Percentiles rank a stretch among this genome's conserved stretches.
Conservation (phyloP, 2,329 filamentous ascomycete species). For the Xylariaceae sp. region DNA sequence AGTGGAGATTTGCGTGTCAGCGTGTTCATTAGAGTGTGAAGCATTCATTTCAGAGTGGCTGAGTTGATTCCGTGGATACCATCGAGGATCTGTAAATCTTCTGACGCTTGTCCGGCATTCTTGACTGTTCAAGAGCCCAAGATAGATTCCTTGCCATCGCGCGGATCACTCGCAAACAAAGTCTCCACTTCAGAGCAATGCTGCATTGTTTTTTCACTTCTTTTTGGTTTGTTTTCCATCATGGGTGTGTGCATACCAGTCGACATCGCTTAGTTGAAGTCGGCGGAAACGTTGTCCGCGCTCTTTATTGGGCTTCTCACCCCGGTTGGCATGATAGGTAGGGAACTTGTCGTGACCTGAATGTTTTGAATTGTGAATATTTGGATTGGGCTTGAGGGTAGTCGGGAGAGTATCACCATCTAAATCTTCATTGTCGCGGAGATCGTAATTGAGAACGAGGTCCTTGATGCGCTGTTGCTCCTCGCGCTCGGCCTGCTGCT, state of each 20-base stretch:
- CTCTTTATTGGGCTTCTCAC: slow-evolving; percentile 54
- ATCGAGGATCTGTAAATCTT: slow-evolving; percentile 17
- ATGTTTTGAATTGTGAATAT: slow-evolving; percentile 44
- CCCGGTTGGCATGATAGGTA: slow-evolving; percentile 49
- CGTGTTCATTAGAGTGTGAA: slow-evolving; percentile 5
- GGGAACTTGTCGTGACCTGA: slow-evolving; percentile 47
- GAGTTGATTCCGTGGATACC: slow-evolving; percentile 8
- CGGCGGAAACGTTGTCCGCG: slow-evolving; percentile 81
- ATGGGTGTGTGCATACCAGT: slow-evolving; percentile 66
- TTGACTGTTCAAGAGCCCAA: slow-evolving; percentile 19
- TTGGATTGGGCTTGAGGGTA: slow-evolving; percentile 42
- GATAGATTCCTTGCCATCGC: slow-evolving; percentile 17
- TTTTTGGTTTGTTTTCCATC: slow-evolving; percentile 10
- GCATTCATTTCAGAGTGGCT: slow-evolving; percentile 1
- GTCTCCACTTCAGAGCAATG: slow-evolving; percentile 14
- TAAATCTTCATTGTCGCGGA: slow-evolving; percentile 73
- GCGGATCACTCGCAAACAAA: slow-evolving; percentile 9
- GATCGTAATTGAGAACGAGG: slow-evolving; percentile 91
- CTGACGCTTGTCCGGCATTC: slow-evolving; percentile 26
- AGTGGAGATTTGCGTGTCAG: slow-evolving; percentile 15
- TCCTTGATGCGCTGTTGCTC: slow-evolving; percentile 99
- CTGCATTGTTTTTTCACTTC: slow-evolving; percentile 1
- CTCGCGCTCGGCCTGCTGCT: slow-evolving; percentile 90
- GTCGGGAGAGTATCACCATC: slow-evolving; percentile 61
- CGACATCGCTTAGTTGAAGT: slow-evolving; percentile 91